These are phyloP conservation scores for Kuraishia floccosa DNA, from an alignment of 805 yeast species.

Conservation along the genomic window DNA sequence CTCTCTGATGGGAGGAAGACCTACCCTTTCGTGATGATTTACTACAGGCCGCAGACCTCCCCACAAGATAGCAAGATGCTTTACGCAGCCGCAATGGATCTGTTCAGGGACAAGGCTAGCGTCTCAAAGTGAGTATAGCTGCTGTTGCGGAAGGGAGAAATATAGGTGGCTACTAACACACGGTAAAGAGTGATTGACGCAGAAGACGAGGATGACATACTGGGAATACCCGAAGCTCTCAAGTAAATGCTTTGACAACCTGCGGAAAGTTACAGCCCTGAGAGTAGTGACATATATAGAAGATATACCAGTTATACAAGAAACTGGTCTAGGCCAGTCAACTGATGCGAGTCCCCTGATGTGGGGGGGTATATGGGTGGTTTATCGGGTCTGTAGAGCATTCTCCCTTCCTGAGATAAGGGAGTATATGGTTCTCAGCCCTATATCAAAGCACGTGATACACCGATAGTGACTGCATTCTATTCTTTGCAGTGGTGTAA, in stretches of 20 bases:
- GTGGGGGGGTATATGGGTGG: no score
- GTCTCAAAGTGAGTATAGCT: conserved; percentile 29
- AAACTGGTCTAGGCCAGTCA: no score
- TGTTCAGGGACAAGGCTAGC: conserved; percentile 68
- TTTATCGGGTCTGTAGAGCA: no score
- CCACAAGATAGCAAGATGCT: conserved; percentile 76
- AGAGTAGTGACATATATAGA: no score
- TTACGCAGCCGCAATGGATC: conserved; percentile 84
- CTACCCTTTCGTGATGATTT: conserved; percentile 69
- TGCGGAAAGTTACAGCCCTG: no score
- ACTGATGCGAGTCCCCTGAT: no score
- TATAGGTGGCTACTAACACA: conserved; percentile 10
- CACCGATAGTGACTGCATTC: neutral
- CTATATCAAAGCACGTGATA: neutral
- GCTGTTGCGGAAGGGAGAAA: no score
- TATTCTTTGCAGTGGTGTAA: no score
- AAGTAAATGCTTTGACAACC: no score
- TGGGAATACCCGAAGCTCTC: conserved; percentile 32
- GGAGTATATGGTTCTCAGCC: neutral
- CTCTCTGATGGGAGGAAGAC: conserved; percentile 61
- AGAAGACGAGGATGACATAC: conserved; percentile 63
- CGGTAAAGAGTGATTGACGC: conserved; percentile 41
- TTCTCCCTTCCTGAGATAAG: no score
- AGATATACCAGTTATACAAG: no score
- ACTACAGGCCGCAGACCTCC: conserved; percentile 83